Base-by-base conservation (phyloP, 768 basidiomycete species). In the Polyporus arcularius region DNA sequence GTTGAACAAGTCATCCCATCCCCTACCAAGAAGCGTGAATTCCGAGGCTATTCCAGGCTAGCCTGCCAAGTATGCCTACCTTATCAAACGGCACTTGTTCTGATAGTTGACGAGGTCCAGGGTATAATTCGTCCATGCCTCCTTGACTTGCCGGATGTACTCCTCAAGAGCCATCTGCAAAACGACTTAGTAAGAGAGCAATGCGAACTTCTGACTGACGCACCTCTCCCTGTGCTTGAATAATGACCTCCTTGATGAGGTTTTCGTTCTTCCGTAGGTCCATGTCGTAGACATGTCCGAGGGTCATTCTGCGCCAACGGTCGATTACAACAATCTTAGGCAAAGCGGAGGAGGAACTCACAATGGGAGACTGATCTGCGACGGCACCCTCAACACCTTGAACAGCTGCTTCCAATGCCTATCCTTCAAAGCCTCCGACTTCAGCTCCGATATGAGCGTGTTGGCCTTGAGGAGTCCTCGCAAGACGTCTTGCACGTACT, bases 341-440 rank as follows among this genome's bases (percentile, higher is more conserved):
- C 49, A 46, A 51, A 14, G 11, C 26, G 35, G 4, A 26, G 45
- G 53, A 42, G 49, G 38, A n/a, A 70, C 75, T 64, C 72, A 94
- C 90, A 89, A 76, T 1, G 87, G 84, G 58, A 96, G 78, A 67
- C 84, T 90, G 59, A 92, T 89, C 53, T 89, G 86, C 4, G 87
- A 80, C 4, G 92, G 82, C 55, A 96, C 73, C 61, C 85, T 82
- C 56, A 99, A 76, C 15, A 83, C 84, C 73, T 98, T 98, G 85
- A 96, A 97, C 21, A 99, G 78, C 72, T 96, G 92, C 70, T 94
- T 92, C 97, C 97, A 99, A 72, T 99, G 97, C 59, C 97, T 85
- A 68, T 99, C 97, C 75, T 98, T 94, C 69, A 99, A 75, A 4
- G 96, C 96, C 70, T 98, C 97, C 10, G 94, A 96, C 77, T 97